Evolutionary conservation across 2,329 filamentous ascomycete species (phyloP).

Genomic region (Sporothrix globosa): DNA sequence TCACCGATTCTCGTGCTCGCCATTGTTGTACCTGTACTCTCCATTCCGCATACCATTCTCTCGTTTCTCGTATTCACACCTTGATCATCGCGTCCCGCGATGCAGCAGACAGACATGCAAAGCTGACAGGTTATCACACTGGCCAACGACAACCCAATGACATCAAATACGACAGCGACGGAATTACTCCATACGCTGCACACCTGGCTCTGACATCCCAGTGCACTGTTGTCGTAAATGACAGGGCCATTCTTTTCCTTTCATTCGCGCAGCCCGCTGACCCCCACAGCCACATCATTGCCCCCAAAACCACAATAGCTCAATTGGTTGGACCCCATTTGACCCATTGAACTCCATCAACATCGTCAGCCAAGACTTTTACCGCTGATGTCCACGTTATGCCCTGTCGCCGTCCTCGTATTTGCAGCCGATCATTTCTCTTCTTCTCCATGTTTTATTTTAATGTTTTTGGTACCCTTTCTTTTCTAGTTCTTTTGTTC

Average conservation of each 20-base stretch:
- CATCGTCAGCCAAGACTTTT: constrained; percentile 25
- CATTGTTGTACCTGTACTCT: background rate
- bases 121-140: too few relatives aligned
- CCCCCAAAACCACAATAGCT: background rate
- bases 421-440: constrained; percentile 11
- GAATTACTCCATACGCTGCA: too few relatives aligned
- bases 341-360: background rate
- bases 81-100: background rate
- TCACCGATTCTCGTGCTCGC: too few relatives aligned
- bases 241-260: too few relatives aligned
- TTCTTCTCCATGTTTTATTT: background rate
- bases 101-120: too few relatives aligned
- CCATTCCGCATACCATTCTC: background rate
- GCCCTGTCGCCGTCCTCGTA: background rate
- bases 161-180: too few relatives aligned
- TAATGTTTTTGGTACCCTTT: too few relatives aligned
- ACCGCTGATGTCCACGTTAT: background rate
- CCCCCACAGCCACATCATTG: constrained; percentile 13
- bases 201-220: too few relatives aligned
- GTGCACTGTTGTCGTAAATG: too few relatives aligned
- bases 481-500: too few relatives aligned
- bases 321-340: background rate
- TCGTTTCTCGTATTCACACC: background rate
- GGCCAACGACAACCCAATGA: too few relatives aligned
- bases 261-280: background rate